Evolutionary conservation across 495 filamentous ascomycete species (phyloP).

Genomic region (Xylaria palmicola): DNA sequence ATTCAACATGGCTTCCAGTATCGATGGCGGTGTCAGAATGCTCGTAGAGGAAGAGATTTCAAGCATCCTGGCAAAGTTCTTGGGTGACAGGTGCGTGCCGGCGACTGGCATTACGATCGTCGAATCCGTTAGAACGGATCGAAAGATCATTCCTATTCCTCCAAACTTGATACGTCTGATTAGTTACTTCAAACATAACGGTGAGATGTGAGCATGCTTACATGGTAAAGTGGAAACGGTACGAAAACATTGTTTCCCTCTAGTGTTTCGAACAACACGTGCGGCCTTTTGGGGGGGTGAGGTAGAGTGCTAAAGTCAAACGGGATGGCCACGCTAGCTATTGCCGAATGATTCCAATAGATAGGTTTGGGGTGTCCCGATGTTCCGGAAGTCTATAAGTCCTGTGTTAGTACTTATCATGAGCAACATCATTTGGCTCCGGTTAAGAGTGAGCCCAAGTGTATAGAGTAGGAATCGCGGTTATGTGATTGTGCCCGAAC

Average conservation of each 20-base stretch:
- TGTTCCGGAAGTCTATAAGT: constrained; percentile 8
- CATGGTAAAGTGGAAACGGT: constrained; percentile 7
- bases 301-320: constrained; percentile 21
- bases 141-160: constrained; percentile 9
- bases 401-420: neutral
- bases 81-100: constrained; percentile 20
- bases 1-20: constrained; percentile 29
- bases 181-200: neutral
- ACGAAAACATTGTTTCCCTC: constrained; percentile 9
- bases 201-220: neutral
- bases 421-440: neutral
- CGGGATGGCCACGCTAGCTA: constrained; percentile 20
- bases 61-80: constrained; percentile 25
- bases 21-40: constrained; percentile 21
- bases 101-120: constrained; percentile 24
- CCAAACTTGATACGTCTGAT: neutral
- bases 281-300: constrained; percentile 11
- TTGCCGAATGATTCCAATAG: constrained; percentile 28
- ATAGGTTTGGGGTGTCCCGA: constrained; percentile 31
- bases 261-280: constrained; percentile 14
- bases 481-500: too few relatives aligned
- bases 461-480: neutral
- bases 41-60: constrained; percentile 23
- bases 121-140: neutral
- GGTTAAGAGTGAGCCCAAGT: neutral